Base-by-base conservation (phyloP, 192 early-diverging fungal species). In the Gamsiella multidivaricata region DNA sequence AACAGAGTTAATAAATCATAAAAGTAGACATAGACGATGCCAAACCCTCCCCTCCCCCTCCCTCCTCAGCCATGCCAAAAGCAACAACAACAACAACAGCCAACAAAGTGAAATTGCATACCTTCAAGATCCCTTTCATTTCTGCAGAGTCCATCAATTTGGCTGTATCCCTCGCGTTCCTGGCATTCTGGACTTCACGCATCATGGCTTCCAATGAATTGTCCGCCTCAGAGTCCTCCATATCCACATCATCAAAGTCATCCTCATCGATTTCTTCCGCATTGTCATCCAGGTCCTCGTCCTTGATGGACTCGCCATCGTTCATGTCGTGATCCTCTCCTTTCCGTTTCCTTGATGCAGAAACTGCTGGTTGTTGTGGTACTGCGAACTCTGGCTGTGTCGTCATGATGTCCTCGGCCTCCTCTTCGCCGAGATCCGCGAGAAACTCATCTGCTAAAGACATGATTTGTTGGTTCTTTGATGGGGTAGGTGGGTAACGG, bases 401-500 rank as follows among this genome's bases (percentile, higher is more conserved):
- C 42, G 55, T 25, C 2, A 65, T 76, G 11, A 69, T 61, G 34
- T 67, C 80, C 20, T 81, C 84, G 17, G 73, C 79, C 11, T 84
- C 82, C 18, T 87, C 87, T 25, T 82, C 87, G 29, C 95, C 93
- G 28, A 96, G 86, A 64, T 98, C 97, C n/a, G 91, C 90, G 20
- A 94, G 83, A 29, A 97, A 80, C 71, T 96, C 95, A 60, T 96
- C 92, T 39, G 94, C 92, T 67, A 94, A 83, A 51, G 90, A 61
- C 59, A 61, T 61, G 9, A 41, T 41, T 7, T 41, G 39, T 14
- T 41, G 39, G 39, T 41, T 41, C 39, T 41, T 10, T 10, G 39
- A 14, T 41, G 39, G 39, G 14, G 8, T 41, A 10, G 39, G 7
- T 7, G 39, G 14, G 39, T 41, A 14, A 41, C 14, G 39, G 8